Conservation (phyloP, 352 stramenopile species). For the Phytophthora tentaculata region DNA sequence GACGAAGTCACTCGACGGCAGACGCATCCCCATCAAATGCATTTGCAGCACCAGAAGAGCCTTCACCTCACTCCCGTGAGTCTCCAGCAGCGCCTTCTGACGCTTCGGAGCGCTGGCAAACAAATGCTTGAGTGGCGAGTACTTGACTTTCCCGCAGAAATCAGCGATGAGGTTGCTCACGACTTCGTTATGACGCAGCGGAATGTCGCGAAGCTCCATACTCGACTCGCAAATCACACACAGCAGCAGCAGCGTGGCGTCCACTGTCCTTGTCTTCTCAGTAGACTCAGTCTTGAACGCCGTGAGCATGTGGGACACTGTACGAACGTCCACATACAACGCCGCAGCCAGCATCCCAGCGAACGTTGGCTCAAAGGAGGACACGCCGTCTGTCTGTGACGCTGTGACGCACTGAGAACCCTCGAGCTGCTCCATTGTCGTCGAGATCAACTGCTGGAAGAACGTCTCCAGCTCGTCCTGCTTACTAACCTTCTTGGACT, state of each 20-base stretch:
- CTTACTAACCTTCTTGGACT: conserved; percentile 28
- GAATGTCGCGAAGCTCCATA: conserved; percentile 94
- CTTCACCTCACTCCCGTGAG: conserved; percentile 86
- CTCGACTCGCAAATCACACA: conserved; percentile 71
- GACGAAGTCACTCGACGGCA: conserved; percentile 98
- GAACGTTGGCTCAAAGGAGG: conserved; percentile 79
- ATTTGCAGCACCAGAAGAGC: conserved; percentile 94
- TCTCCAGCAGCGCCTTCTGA: conserved; percentile 66
- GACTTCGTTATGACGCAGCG: conserved; percentile 98
- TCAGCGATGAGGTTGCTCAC: conserved; percentile 68
- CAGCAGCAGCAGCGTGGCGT: conserved; percentile 40
- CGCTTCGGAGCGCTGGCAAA: conserved; percentile 55
- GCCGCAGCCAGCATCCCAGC: conserved; percentile 94
- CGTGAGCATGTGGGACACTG: conserved; percentile 75
- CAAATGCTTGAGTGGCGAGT: conserved; percentile 65
- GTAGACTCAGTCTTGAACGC: conserved; percentile 34
- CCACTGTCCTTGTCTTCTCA: conserved; percentile 9
- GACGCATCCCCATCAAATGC: conserved; percentile 89
- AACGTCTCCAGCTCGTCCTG: conserved; percentile 59
- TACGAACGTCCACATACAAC: conserved; percentile 96
- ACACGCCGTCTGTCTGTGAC: conserved; percentile 11
- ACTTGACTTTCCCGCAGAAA: conserved; percentile 62
- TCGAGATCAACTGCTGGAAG: conserved; percentile 84
- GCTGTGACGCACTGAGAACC: conserved; percentile 83
- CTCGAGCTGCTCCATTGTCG: conserved; percentile 84